A percentile compares a stretch with the other conserved stretches of the same genome.
phyloP scores from a whole-genome alignment of 768 basidiomycete species.

The Lentinula detonsa region DNA sequence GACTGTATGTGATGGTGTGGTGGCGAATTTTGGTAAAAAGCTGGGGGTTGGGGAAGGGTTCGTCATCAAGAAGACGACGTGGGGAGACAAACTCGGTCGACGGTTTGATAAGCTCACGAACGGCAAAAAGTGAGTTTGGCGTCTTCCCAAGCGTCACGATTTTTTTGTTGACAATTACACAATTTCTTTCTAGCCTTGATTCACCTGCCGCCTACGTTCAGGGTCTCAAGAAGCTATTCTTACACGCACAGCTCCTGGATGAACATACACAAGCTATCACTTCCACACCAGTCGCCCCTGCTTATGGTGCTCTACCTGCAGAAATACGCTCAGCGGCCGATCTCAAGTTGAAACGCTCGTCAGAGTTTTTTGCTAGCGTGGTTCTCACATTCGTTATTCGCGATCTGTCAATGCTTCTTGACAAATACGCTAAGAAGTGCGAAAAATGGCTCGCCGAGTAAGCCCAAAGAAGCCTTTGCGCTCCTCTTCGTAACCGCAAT shows the following conservation, averaged over 20 bases:
- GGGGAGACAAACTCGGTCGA: constrained; percentile 69
- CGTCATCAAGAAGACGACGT: constrained; percentile 74
- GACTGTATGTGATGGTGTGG: constrained; percentile 71
- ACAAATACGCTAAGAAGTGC: constrained; percentile 92
- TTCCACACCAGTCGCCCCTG: constrained; percentile 59
- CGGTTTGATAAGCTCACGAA: constrained; percentile 81
- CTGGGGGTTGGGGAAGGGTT: constrained; percentile 86
- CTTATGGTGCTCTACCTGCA: constrained; percentile 64
- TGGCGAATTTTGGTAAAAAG: constrained; percentile 81
- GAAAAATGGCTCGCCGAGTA: constrained; percentile 89
- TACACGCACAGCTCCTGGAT: constrained; percentile 73
- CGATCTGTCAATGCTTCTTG: constrained; percentile 78
- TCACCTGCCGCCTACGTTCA: constrained; percentile 82
- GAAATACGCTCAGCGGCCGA: constrained; percentile 64
- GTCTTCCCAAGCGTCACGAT: background rate
- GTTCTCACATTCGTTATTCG: constrained; percentile 86
- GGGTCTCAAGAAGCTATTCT: constrained; percentile 68
- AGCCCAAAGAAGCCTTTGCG: constrained; percentile 6
- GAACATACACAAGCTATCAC: constrained; percentile 76
- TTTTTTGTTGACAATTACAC: background rate
- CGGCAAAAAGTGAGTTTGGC: constrained; percentile 70
- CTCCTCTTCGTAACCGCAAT: background rate
- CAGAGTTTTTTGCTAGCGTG: constrained; percentile 90
- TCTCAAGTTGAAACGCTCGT: constrained; percentile 68
- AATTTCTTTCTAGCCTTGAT: constrained; percentile 54